These are phyloP conservation scores for Sporisorium graminicola DNA, from an alignment of 1,284 basidiomycete species.

Conservation along the genomic window DNA sequence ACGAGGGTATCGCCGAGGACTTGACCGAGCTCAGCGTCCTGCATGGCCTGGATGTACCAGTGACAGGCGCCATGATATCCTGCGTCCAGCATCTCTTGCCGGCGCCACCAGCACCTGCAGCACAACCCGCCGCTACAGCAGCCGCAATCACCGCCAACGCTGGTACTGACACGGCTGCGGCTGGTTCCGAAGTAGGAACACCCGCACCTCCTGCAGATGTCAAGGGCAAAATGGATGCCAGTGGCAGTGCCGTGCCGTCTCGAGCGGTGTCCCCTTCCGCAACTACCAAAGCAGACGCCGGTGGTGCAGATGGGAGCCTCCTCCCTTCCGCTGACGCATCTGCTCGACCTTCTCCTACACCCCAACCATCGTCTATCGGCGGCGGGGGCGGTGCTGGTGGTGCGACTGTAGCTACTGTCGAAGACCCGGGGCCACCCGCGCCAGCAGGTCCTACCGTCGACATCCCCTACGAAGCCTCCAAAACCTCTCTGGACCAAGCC, in stretches of 20 bases:
- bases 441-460: constrained; percentile 73
- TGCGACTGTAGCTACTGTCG: not conserved
- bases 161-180: constrained; percentile 24
- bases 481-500: constrained; percentile 91
- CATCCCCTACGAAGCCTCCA: constrained; percentile 84
- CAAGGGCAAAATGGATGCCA: constrained; percentile 11
- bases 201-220: constrained; percentile 25
- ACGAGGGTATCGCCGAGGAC: constrained; percentile 54
- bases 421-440: not conserved
- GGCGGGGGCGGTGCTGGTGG: not conserved
- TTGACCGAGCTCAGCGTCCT: constrained; percentile 36
- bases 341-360: constrained; percentile 40
- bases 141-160: constrained; percentile 5
- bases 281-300: constrained; percentile 6
- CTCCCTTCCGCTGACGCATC: constrained; percentile 34
- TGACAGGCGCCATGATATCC: constrained; percentile 62
- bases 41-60: constrained; percentile 38
- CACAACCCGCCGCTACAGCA: constrained; percentile 18
- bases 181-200: constrained; percentile 35
- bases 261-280: constrained; percentile 26
- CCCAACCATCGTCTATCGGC: constrained; percentile 6
- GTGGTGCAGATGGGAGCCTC: constrained; percentile 17
- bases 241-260: constrained; percentile 27
- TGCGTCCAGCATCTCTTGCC: constrained; percentile 56
- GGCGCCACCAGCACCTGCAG: constrained; percentile 21